These are phyloP conservation scores for Chaetomium fimeti DNA, from an alignment of 495 filamentous ascomycete genomes.

Conservation along the genomic window DNA sequence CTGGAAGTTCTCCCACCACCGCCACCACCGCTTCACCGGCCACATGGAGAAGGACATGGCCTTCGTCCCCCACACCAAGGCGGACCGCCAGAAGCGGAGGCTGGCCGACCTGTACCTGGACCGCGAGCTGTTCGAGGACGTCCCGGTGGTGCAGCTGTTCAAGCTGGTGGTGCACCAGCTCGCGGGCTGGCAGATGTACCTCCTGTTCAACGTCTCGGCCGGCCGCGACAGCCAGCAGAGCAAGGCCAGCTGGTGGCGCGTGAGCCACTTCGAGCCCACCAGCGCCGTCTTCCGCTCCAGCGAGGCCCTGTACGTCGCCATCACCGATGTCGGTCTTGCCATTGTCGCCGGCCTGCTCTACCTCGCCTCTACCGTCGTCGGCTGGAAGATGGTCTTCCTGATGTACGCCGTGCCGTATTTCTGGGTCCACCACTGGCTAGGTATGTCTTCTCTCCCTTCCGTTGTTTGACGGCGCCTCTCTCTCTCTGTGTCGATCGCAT, in stretches of 20 bases:
- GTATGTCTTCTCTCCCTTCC: constrained; percentile 46
- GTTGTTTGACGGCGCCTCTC: too few relatives aligned
- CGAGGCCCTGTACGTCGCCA: constrained; percentile 76
- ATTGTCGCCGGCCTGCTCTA: constrained; percentile 54
- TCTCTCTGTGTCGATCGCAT: background rate
- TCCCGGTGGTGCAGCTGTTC: constrained; percentile 74
- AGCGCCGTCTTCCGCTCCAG: constrained; percentile 89
- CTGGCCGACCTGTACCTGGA: constrained; percentile 56
- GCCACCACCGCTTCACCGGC: constrained; percentile 94
- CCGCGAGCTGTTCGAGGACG: constrained; percentile 88
- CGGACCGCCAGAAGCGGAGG: constrained; percentile 64
- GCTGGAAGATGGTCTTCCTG: constrained; percentile 78
- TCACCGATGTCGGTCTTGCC: constrained; percentile 78
- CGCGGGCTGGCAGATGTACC: constrained; percentile 84
- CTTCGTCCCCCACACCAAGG: constrained; percentile 81
- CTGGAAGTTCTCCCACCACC: constrained; percentile 91
- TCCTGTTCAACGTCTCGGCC: constrained; percentile 82
- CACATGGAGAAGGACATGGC: constrained; percentile 98
- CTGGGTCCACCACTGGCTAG: constrained; percentile 97
- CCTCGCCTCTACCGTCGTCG: constrained; percentile 64
- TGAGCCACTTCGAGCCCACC: constrained; percentile 90
- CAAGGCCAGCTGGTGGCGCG: constrained; percentile 71
- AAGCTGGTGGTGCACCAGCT: constrained; percentile 80
- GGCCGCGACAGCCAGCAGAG: constrained; percentile 79
- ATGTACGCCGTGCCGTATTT: constrained; percentile 93